Percentiles rank a stretch among this genome's conserved stretches.
These are phyloP conservation scores for Cyberlindnera euphorbiiphila DNA, from an alignment of 805 yeast genomes.

Conservation along the genomic window DNA sequence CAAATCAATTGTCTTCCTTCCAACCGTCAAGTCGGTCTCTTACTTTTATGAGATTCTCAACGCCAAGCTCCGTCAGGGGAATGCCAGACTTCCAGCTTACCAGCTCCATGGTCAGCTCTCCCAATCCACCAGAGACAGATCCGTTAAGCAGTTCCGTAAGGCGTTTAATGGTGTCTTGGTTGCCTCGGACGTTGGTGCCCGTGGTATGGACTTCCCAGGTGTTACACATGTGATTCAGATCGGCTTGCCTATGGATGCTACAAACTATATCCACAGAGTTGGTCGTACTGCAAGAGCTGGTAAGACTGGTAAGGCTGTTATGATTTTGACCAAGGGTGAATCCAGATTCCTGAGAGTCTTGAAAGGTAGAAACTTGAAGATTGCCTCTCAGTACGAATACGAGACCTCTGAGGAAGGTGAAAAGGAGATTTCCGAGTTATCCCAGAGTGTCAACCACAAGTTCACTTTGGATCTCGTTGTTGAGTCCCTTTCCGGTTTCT, in stretches of 20 bases:
- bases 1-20: conserved; percentile 80
- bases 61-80: conserved; percentile 20
- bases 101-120: conserved; percentile 72
- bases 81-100: conserved; percentile 29
- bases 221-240: conserved; percentile 84
- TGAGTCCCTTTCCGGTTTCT: conserved; percentile 34
- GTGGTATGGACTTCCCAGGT: conserved; percentile 93
- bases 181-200: conserved; percentile 90
- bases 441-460: conserved; percentile 25
- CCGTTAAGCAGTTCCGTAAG: conserved; percentile 51
- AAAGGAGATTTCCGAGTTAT: conserved; percentile 28
- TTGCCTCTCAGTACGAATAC: conserved; percentile 41
- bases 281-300: conserved; percentile 98
- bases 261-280: conserved; percentile 88
- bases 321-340: conserved; percentile 58
- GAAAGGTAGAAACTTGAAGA: conserved; percentile 49
- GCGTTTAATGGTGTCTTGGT: conserved; percentile 55
- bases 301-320: conserved; percentile 62
- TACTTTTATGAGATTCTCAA: conserved; percentile 35
- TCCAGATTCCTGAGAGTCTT: conserved; percentile 49
- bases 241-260: conserved; percentile 66
- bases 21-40: conserved; percentile 67
- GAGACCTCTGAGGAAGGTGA: conserved; percentile 35
- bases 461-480: conserved; percentile 30
- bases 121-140: conserved; percentile 62